Conservation (phyloP, 257 asterid species). For the Nicotiana knightiana region DNA sequence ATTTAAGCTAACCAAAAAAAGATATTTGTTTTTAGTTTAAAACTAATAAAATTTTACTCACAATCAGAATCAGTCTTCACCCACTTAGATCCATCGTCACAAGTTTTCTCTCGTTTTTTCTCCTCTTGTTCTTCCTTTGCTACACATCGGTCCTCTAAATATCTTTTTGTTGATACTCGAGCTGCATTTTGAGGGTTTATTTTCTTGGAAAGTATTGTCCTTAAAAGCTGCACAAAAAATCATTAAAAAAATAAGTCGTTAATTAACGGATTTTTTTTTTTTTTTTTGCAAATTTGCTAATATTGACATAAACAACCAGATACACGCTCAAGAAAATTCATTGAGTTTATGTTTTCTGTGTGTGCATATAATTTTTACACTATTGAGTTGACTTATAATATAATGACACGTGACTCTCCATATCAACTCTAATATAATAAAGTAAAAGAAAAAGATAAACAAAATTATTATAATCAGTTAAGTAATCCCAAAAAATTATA, state of each 20-base stretch:
- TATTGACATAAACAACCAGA: not conserved
- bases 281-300: not conserved
- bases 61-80: constrained; percentile 87
- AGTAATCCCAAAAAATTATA: not conserved
- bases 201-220: constrained; percentile 71
- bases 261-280: no score
- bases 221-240: constrained; percentile 47
- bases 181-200: constrained; percentile 45
- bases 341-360: not conserved
- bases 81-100: constrained; percentile 59
- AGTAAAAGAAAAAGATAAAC: no score
- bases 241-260: no score
- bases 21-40: not conserved
- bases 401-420: no score
- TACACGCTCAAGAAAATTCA: not conserved
- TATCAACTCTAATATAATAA: no score
- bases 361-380: no score
- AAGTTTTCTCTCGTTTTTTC: constrained; percentile 17
- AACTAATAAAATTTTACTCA: constrained; percentile 23
- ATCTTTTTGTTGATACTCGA: constrained; percentile 45
- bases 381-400: no score
- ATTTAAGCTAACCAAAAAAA: not conserved
- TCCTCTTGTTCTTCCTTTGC: constrained; percentile 34
- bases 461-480: not conserved
- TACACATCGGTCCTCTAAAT: constrained; percentile 30